phyloP scores from a whole-genome alignment of 75 land plant species.

The Cryptomeria japonica region DNA sequence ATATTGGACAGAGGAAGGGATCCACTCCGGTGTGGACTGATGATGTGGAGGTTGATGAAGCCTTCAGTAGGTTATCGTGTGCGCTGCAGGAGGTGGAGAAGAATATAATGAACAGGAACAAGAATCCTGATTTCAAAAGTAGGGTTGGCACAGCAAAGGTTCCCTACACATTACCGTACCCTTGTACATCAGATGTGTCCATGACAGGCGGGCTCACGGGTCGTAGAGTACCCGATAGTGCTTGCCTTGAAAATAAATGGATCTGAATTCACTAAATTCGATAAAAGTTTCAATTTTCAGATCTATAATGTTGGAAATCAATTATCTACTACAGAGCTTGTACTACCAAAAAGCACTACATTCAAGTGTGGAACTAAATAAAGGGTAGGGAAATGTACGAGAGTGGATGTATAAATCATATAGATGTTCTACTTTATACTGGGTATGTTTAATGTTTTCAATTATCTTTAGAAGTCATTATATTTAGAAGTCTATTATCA shows the following conservation, averaged over 20 bases:
- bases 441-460: too few species aligned
- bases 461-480: too few species aligned
- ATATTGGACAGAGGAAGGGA: constrained; percentile 43
- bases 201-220: constrained; percentile 60
- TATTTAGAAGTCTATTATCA: too few species aligned
- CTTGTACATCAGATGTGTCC: constrained; percentile 28
- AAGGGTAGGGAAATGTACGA: too few species aligned
- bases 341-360: too few species aligned
- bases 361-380: too few species aligned
- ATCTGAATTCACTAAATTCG: constrained; percentile 21
- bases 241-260: constrained; percentile 31
- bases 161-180: constrained; percentile 63
- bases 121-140: constrained; percentile 28
- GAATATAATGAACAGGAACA: neutral
- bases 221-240: constrained; percentile 77
- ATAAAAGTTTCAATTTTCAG: too few species aligned
- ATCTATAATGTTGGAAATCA: too few species aligned
- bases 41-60: neutral
- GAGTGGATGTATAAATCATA: too few species aligned
- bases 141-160: constrained; percentile 53
- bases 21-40: constrained; percentile 29
- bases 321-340: too few species aligned
- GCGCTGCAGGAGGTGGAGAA: neutral
- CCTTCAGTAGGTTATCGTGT: neutral
- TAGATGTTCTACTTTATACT: too few species aligned